phyloP scores from a whole-genome alignment of 2,329 filamentous ascomycete species.

The Paecilomyces formosus region DNA sequence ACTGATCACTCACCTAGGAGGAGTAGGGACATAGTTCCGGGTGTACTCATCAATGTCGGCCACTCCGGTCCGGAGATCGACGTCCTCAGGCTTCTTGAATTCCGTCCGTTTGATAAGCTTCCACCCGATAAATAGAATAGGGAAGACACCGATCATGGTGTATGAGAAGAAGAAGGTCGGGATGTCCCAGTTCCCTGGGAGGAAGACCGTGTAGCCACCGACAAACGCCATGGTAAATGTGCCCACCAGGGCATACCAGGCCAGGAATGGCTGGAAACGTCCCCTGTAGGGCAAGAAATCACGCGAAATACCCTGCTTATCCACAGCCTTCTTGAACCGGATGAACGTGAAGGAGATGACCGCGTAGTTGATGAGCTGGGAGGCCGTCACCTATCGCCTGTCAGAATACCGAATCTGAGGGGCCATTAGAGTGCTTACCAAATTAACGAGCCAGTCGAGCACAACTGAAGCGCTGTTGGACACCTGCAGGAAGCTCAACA shows the following conservation, averaged over 20 bases:
- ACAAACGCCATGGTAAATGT: constrained; percentile 67
- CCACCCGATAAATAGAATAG: constrained; percentile 61
- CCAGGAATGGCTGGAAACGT: constrained; percentile 62
- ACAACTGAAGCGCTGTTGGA: constrained; percentile 59
- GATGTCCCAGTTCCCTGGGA: constrained; percentile 60
- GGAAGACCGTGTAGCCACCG: constrained; percentile 68
- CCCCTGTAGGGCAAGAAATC: constrained; percentile 63
- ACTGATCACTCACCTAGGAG: constrained; percentile 42
- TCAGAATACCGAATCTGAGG: neutral
- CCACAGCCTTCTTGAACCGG: constrained; percentile 61
- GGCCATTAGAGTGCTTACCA: constrained; percentile 31
- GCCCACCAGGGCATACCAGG: constrained; percentile 57
- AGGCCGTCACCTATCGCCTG: constrained; percentile 53
- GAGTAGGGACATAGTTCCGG: constrained; percentile 48
- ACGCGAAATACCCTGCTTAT: constrained; percentile 61
- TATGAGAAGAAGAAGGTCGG: constrained; percentile 71
- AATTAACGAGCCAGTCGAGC: constrained; percentile 63
- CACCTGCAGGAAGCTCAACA: constrained; percentile 68
- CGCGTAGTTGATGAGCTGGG: constrained; percentile 65
- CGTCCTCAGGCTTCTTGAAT: constrained; percentile 48
- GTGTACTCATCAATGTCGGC: constrained; percentile 64
- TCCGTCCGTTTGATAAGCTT: constrained; percentile 62
- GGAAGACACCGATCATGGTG: constrained; percentile 65
- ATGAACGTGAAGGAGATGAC: constrained; percentile 65
- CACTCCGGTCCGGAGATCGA: constrained; percentile 56